Conservation (phyloP, 805 yeast genomes). For the Hanseniaspora vineae region DNA sequence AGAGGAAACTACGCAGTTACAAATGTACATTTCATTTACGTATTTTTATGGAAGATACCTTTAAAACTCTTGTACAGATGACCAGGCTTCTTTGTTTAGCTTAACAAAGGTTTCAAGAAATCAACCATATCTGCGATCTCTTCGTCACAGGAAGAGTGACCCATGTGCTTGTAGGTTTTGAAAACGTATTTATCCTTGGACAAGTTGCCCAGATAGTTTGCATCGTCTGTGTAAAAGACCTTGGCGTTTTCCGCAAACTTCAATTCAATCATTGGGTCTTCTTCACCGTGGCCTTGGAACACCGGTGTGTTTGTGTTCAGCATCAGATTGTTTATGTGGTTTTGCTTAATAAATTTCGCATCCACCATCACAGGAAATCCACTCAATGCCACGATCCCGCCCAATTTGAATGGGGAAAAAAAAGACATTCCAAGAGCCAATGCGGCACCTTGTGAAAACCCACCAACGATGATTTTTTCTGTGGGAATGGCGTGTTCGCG, state of each 20-base stretch:
- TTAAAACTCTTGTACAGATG: too few relatives aligned
- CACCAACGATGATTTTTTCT: constrained; percentile 75
- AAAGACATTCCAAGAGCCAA: constrained; percentile 51
- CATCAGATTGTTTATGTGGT: constrained; percentile 18
- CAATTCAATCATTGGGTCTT: constrained; percentile 51
- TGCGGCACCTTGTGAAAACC: constrained; percentile 93
- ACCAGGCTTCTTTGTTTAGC: neutral
- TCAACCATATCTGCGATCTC: constrained; percentile 46
- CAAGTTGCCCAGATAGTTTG: constrained; percentile 14
- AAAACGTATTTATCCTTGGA: constrained; percentile 28
- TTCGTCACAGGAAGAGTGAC: constrained; percentile 53
- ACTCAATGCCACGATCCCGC: constrained; percentile 65
- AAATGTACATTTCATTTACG: constrained; percentile 37
- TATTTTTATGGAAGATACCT: too few relatives aligned
- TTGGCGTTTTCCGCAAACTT: constrained; percentile 24
- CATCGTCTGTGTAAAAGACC: constrained; percentile 28
- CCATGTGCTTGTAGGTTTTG: constrained; percentile 47
- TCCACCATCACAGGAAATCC: constrained; percentile 47
- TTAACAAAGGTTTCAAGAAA: constrained; percentile 27
- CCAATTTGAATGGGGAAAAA: constrained; percentile 46
- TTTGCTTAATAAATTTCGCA: constrained; percentile 1
- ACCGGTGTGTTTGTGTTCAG: constrained; percentile 55
- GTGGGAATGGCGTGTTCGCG: constrained; percentile 38
- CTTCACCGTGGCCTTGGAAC: constrained; percentile 80
- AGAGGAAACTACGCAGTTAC: constrained; percentile 58